Base-by-base conservation (phyloP, 495 filamentous ascomycete species). In the Podospora anserina region DNA sequence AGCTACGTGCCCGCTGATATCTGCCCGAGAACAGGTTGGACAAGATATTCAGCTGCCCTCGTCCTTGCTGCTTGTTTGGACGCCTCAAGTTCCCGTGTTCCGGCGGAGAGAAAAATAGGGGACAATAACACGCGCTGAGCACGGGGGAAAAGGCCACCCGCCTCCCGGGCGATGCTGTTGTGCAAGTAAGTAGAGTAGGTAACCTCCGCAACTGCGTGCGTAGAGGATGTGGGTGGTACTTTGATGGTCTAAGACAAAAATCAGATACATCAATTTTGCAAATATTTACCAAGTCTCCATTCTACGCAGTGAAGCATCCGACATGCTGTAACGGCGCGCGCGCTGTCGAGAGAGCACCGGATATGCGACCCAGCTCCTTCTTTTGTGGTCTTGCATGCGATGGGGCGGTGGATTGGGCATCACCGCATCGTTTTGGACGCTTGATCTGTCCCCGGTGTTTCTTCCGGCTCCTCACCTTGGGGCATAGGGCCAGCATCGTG, bases 361-460 rank as follows among this genome's bases (percentile, higher is more conserved):
- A 23, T 19, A 70, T 63, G 68, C 58, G 59, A 18, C 60, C 34
- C n/a, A 27, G 19, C 18, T 30, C 28, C 54, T 55, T 30, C 54
- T 59, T 63, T 61, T 30, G 54, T 55, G 2, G 30, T 49, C 11
- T 30, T 61, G 55, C 68, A 70, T 55, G 61, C 68, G 19, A 55
- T n/a, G 23, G n/a, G 34, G 60, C 16, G 15, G 23, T 32, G 60
- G 63, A 56, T 70, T 67, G 65, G 68, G 68, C 68, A 70, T 61
- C 68, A 70, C 66, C 68, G 68, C 68, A 70, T 70, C 11, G 54
- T 15, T 23, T 28, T 67, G 54, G 64, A n/a, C 20, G 32, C 23
- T 49, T 70, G 49, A 64, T 7, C 39, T 61, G n/a, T 30, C 49
- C 55, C 54, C 32, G 28, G 23, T 23, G 49, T 28, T 49, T 23